Conservation (phyloP, 805 yeast genomes). For the Suhomyces tanzawaensis region DNA sequence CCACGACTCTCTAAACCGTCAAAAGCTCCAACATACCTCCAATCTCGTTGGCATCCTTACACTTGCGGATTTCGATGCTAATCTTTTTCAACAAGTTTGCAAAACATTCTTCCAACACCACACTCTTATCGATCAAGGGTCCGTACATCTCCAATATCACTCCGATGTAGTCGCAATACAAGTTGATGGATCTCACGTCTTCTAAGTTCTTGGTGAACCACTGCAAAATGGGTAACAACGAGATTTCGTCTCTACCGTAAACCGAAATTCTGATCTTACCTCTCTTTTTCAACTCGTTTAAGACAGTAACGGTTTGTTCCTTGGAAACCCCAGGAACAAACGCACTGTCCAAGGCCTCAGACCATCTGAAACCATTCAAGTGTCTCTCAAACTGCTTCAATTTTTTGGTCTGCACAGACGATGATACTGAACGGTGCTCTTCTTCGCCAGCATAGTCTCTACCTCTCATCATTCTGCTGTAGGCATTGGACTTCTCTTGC, state of each 20-base stretch:
- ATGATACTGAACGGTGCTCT: slow-evolving; percentile 69
- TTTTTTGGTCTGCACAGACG: slow-evolving; percentile 56
- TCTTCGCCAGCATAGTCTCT: slow-evolving; percentile 87
- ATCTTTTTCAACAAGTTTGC: slow-evolving; percentile 59
- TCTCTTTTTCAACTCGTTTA: slow-evolving; percentile 81
- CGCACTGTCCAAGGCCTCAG: slow-evolving; percentile 88
- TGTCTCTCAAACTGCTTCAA: slow-evolving; percentile 80
- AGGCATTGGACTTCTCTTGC: slow-evolving; percentile 56
- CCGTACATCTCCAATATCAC: slow-evolving; percentile 75
- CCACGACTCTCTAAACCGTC: too few relatives aligned
- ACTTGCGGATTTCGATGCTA: slow-evolving; percentile 66
- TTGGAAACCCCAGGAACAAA: slow-evolving; percentile 74
- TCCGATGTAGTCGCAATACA: slow-evolving; percentile 66
- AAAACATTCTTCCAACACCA: slow-evolving; percentile 73
- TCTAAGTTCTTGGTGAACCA: slow-evolving; percentile 80
- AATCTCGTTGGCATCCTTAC: slow-evolving; percentile 83
- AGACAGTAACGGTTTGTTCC: slow-evolving; percentile 77
- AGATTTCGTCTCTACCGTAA: slow-evolving; percentile 78
- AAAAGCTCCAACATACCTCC: slow-evolving; percentile 92
- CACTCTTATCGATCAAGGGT: slow-evolving; percentile 65
- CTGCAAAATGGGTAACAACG: slow-evolving; percentile 78
- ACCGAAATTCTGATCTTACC: slow-evolving; percentile 87
- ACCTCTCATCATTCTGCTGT: slow-evolving; percentile 84
- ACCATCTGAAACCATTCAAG: slow-evolving; percentile 85
- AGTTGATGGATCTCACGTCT: slow-evolving; percentile 68